Evolutionary conservation across 768 basidiomycete genomes (phyloP), one percentile per base, ranked within the genome.

Genomic region (Naganishia vaughanmartiniae): DNA sequence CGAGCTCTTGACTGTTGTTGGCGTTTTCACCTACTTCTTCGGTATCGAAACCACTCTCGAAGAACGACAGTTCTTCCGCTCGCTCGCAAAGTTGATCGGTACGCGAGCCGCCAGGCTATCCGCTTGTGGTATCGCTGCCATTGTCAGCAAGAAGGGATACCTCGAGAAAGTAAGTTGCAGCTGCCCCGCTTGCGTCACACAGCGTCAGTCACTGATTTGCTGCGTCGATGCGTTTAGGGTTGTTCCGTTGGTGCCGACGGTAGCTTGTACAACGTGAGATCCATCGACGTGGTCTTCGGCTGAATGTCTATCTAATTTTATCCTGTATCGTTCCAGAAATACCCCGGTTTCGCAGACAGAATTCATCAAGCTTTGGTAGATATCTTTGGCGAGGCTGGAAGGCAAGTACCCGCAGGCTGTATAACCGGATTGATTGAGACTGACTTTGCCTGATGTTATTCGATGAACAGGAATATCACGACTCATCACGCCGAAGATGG

Each of bases 1-100:
- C 77, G 95, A 99, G 76, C 87, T 95, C 55, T 86, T 98, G 60
- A 96, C 95, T 87, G 88, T 93, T 79, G 92, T 96, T 77, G 95
- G 95, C 56, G 92, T 99, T 76, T 97, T 99, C 84, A 87, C 90
- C 9, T 92, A 98, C 84, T 97, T 97, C 85, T 98, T 93, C 79
- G 91, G 90, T 46, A 84, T 98, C 53, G 94, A 97, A 83, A 97
- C 96, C 30, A 98, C 95, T 0, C 85, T 94, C 33, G 92, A 92
- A 9, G 95, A 99, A 82, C 89, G 95, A 30, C 91, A 95, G 78
- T 98, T 99, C 85, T 95, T 99, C 90, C 88, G 91, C 63, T 89
- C 91, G 2, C 87, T 98, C 45, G 92, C 95, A 0, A 89, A 89
- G 76, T 85, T 96, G 65, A 91, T 94, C 48, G 92, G 92, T 28